A percentile compares a stretch with the other conserved stretches of the same genome.
These are phyloP conservation scores for Saccharomycopsis fodiens DNA, from an alignment of 805 yeast genomes.

Conservation along the genomic window DNA sequence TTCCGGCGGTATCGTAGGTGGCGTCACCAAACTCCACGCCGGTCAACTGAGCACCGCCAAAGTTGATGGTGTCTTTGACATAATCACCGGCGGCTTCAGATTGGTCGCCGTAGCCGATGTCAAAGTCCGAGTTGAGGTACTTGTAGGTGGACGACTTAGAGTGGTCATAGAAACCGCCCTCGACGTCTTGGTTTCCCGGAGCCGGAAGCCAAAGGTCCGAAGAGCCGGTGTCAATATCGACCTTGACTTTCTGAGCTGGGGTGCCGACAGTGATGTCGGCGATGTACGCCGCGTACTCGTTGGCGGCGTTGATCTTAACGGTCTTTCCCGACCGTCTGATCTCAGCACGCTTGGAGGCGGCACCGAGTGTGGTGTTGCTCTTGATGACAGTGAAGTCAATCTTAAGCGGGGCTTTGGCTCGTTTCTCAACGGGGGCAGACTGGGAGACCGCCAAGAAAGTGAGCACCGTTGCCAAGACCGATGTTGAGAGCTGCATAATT, in stretches of 20 bases:
- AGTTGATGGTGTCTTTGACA: conserved; percentile 12
- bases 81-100: conserved; percentile 44
- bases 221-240: conserved; percentile 43
- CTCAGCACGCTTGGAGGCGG: too few species aligned
- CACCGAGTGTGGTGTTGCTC: not conserved
- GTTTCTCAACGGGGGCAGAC: not conserved
- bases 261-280: conserved; percentile 37
- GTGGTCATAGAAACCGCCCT: conserved; percentile 22
- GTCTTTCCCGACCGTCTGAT: too few species aligned
- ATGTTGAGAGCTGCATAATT: not conserved
- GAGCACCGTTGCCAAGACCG: not conserved
- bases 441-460: not conserved
- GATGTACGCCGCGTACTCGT: conserved; percentile 37
- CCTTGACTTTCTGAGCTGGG: conserved; percentile 35
- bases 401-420: not conserved
- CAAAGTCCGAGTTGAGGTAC: conserved; percentile 29
- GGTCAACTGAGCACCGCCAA: conserved; percentile 16
- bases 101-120: conserved; percentile 40
- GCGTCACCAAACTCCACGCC: conserved; percentile 18
- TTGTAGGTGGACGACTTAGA: conserved; percentile 21
- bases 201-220: conserved; percentile 42
- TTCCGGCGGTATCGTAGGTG: conserved; percentile 16
- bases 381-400: conserved; percentile 10
- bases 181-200: conserved; percentile 7
- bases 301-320: conserved; percentile 26